Conservation (phyloP, 208 protist genomes). For the Leptomonas seymouri region DNA sequence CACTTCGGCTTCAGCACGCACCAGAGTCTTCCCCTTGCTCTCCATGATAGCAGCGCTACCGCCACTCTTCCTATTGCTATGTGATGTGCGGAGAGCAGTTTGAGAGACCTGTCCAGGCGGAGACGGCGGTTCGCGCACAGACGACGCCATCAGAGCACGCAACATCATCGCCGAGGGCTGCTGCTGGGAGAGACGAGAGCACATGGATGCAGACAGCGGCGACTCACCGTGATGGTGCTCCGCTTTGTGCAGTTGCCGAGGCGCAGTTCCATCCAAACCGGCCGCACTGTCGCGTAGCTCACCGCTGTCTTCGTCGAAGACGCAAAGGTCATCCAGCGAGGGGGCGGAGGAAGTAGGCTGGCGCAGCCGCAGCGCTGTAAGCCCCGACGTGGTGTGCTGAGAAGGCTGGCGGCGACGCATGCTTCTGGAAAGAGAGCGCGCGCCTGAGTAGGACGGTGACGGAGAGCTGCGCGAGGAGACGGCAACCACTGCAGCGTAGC, state of each 20-base stretch:
- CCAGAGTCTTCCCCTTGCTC: background rate
- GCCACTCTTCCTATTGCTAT: background rate
- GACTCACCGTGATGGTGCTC: background rate
- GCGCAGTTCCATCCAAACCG: background rate
- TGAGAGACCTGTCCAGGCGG: background rate
- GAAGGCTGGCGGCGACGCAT: too few relatives aligned
- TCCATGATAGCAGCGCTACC: too few relatives aligned
- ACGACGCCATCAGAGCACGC: conserved; percentile 6
- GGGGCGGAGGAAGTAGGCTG: background rate
- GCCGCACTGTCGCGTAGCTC: background rate
- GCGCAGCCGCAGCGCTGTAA: background rate
- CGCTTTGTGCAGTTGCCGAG: background rate
- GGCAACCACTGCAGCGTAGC: conserved; percentile 7
- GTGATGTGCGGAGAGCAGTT: background rate
- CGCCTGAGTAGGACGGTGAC: too few relatives aligned
- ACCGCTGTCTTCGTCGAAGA: background rate
- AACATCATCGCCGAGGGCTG: conserved; percentile 22
- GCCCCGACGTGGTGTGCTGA: too few relatives aligned
- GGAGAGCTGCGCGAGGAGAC: background rate
- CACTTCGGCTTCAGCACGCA: background rate
- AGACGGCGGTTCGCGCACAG: background rate
- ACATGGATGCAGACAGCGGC: conserved; percentile 5
- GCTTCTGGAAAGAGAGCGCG: too few relatives aligned
- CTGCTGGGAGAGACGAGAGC: conserved; percentile 21
- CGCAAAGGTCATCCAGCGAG: conserved; percentile 1